A percentile compares a stretch with the other conserved stretches of the same genome.
Evolutionary conservation across 768 basidiomycete genomes (phyloP).

Genomic region (Tricholoma matsutake): DNA sequence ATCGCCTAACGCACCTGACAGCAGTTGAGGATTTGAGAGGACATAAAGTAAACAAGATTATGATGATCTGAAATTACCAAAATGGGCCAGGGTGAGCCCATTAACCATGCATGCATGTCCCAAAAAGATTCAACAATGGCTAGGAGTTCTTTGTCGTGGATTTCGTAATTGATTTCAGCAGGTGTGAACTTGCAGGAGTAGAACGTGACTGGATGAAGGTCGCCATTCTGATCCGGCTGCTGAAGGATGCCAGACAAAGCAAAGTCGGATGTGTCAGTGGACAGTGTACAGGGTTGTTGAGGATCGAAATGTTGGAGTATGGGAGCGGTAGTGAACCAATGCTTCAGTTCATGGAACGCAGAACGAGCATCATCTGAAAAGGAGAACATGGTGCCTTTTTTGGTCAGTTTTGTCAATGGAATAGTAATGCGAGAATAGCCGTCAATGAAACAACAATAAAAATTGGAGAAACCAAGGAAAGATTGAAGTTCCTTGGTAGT

Average conservation of each 20-base stretch:
- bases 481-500: slow-evolving; percentile 25
- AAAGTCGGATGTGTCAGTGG: too few species aligned
- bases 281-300: too few species aligned
- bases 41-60: slow-evolving; percentile 45
- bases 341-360: too few species aligned
- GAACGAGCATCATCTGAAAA: slow-evolving; percentile 30
- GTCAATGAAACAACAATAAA: slow-evolving; percentile 25
- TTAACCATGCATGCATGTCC: slow-evolving; percentile 30
- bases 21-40: slow-evolving; percentile 28
- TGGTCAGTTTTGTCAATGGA: slow-evolving; percentile 22
- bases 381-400: slow-evolving; percentile 18
- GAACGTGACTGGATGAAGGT: too few species aligned
- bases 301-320: too few species aligned
- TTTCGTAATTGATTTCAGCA: too few species aligned
- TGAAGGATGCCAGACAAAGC: too few species aligned
- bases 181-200: too few species aligned
- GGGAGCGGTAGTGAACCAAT: too few species aligned
- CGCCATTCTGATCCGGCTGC: too few species aligned
- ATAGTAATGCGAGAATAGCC: slow-evolving; percentile 22
- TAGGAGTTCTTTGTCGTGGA: slow-evolving; percentile 43
- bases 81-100: slow-evolving; percentile 22
- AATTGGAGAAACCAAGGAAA: slow-evolving; percentile 36
- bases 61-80: slow-evolving; percentile 30
- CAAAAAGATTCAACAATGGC: slow-evolving; percentile 39
- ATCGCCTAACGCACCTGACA: too few species aligned